Evolutionary conservation across 2,329 filamentous ascomycete genomes (phyloP).

Genomic region (Stachybotrys chlorohalonatus): DNA sequence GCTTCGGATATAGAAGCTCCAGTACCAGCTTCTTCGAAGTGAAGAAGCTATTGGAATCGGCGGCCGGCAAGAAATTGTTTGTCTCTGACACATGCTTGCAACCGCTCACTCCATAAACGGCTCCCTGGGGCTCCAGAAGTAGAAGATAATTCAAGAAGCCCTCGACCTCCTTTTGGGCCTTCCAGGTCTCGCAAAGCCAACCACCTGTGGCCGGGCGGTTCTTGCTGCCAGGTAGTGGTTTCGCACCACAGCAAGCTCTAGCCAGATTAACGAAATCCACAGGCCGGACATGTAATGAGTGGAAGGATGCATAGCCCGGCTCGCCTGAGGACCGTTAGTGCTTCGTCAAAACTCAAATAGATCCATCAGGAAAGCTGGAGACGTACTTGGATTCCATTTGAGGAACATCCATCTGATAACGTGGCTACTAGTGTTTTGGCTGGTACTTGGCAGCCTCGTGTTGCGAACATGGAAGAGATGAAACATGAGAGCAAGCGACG

Average conservation of each 20-base stretch:
- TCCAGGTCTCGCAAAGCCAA: slow-evolving; percentile 38
- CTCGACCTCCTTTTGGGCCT: slow-evolving; percentile 30
- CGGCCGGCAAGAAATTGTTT: slow-evolving; percentile 8
- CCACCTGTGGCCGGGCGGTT: slow-evolving; percentile 34
- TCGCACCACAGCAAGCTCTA: slow-evolving; percentile 55
- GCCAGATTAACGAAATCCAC: slow-evolving; percentile 60
- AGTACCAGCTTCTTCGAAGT: slow-evolving; percentile 41
- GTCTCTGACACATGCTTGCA: slow-evolving; percentile 2
- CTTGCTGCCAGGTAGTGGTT: slow-evolving; percentile 18
- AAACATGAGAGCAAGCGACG: slow-evolving; percentile 65
- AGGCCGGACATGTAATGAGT: slow-evolving; percentile 55
- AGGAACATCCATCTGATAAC: slow-evolving; percentile 75
- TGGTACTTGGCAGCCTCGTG: slow-evolving; percentile 58
- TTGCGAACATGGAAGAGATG: slow-evolving; percentile 58
- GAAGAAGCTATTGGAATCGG: slow-evolving; percentile 23
- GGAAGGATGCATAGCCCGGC: slow-evolving; percentile 53
- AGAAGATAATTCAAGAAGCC: slow-evolving; percentile 45
- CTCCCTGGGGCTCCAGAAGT: slow-evolving; percentile 29
- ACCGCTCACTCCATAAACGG: background rate
- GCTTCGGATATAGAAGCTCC: slow-evolving; percentile 44
- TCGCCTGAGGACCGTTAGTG: slow-evolving; percentile 42
- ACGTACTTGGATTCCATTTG: slow-evolving; percentile 72
- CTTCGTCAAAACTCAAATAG: background rate
- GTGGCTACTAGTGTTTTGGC: slow-evolving; percentile 57
- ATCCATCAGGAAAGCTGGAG: background rate